Percentiles rank a stretch among this genome's conserved stretches.
Conservation (phyloP, 306 rosid genomes). For the Lotus japonicus region DNA sequence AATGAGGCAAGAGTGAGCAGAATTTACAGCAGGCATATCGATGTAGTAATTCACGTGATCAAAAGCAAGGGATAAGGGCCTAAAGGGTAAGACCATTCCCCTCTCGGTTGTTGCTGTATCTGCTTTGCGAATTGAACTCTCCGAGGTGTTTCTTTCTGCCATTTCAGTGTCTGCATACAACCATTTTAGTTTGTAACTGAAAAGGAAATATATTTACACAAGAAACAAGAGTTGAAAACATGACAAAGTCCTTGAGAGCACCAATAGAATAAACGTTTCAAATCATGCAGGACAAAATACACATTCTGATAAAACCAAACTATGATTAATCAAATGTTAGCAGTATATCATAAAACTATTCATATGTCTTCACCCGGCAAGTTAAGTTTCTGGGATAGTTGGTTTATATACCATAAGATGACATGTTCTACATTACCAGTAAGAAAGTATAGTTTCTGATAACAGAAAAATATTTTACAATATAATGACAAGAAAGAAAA, state of each 20-base stretch:
- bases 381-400: too few relatives aligned
- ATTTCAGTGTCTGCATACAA: constrained; percentile 25
- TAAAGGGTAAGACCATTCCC: constrained; percentile 50
- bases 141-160: constrained; percentile 20
- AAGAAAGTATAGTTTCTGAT: not conserved
- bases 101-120: constrained; percentile 16
- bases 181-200: too few relatives aligned
- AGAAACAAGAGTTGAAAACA: not conserved
- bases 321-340: too few relatives aligned
- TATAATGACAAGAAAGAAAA: not conserved
- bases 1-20: constrained; percentile 1
- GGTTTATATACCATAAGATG: not conserved
- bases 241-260: not conserved
- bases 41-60: constrained; percentile 43
- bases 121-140: constrained; percentile 18
- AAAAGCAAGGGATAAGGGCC: constrained; percentile 46
- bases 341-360: too few relatives aligned
- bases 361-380: too few relatives aligned
- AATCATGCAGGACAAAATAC: too few relatives aligned
- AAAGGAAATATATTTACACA: too few relatives aligned
- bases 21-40: constrained; percentile 42
- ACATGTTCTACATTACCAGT: not conserved
- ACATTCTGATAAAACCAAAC: too few relatives aligned
- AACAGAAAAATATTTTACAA: not conserved
- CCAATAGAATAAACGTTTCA: too few relatives aligned